A percentile compares a stretch with the other conserved stretches of the same genome.
Conservation (phyloP, 179 eudicot genomes). For the Pouteria campechiana region DNA sequence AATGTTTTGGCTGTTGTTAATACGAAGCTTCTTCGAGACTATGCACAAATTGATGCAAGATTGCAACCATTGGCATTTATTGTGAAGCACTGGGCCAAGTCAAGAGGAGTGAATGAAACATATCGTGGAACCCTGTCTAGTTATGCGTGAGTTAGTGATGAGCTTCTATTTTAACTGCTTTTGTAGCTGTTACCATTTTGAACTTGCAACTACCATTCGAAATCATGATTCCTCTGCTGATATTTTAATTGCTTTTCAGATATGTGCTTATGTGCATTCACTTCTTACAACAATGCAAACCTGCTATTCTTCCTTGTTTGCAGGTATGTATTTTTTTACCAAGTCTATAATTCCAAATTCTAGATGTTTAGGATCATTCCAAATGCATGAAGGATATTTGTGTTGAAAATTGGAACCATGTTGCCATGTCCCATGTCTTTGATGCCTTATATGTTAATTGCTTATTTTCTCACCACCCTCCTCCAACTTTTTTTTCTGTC, state of each 20-base stretch:
- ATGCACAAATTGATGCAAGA: constrained; percentile 73
- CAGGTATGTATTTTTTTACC: constrained; percentile 41
- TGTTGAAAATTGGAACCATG: too few species aligned
- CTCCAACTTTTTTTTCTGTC: too few species aligned
- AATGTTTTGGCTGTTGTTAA: constrained; percentile 89
- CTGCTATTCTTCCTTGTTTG: constrained; percentile 91
- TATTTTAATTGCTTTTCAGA: constrained; percentile 29
- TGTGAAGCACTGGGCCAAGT: constrained; percentile 98
- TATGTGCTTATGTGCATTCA: constrained; percentile 98
- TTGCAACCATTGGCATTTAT: constrained; percentile 85
- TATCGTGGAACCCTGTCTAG: constrained; percentile 95
- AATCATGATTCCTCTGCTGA: constrained; percentile 2
- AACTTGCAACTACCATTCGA: background rate
- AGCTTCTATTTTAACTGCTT: background rate
- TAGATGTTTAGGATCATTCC: too few species aligned
- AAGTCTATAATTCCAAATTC: too few species aligned
- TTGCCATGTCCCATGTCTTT: too few species aligned
- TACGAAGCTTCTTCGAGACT: constrained; percentile 85
- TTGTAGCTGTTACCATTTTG: background rate
- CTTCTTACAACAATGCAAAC: constrained; percentile 78
- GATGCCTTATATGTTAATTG: too few species aligned
- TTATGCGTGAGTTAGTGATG: constrained; percentile 72
- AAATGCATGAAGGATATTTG: too few species aligned
- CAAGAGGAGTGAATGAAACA: constrained; percentile 90
- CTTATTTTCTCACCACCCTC: too few species aligned